Conservation (phyloP, 2,329 filamentous ascomycete genomes). For the Fusarium sp. region DNA sequence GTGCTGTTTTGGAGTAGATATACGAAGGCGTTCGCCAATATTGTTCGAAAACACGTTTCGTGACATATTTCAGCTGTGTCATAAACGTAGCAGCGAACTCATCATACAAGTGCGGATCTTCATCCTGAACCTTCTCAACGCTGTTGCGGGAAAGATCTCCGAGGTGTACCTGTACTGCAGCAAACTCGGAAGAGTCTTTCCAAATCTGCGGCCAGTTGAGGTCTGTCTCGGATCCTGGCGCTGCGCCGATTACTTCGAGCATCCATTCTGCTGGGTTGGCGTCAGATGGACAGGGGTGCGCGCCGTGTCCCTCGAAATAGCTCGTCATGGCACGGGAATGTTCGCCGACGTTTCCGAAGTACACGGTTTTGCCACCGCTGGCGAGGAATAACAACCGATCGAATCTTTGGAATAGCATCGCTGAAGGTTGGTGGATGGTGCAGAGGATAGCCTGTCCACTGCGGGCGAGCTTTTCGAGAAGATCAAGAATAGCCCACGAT, state of each 20-base stretch:
- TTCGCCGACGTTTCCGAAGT: constrained; percentile 73
- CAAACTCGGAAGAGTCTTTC: constrained; percentile 63
- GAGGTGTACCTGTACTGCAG: constrained; percentile 65
- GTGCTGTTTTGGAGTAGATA: constrained; percentile 75
- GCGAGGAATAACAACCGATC: constrained; percentile 72
- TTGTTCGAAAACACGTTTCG: constrained; percentile 53
- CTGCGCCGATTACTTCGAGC: constrained; percentile 72
- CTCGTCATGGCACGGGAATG: constrained; percentile 64
- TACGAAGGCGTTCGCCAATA: constrained; percentile 65
- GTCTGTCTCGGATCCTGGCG: constrained; percentile 72
- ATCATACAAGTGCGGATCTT: constrained; percentile 43
- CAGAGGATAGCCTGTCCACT: constrained; percentile 63
- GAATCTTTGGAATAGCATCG: constrained; percentile 68
- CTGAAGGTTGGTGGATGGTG: constrained; percentile 65
- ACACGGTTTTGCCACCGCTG: constrained; percentile 72
- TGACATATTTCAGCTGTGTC: constrained; percentile 52
- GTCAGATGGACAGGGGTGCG: constrained; percentile 70
- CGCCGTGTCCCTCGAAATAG: constrained; percentile 76
- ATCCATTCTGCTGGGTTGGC: constrained; percentile 90
- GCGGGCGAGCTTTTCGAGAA: constrained; percentile 69
- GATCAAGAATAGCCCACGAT: constrained; percentile 69
- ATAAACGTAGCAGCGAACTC: constrained; percentile 51
- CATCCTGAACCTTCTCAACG: constrained; percentile 55
- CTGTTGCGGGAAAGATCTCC: constrained; percentile 57
- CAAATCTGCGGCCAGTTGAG: constrained; percentile 75